Evolutionary conservation across 148 eudicot species (phyloP).

Genomic region (Euryodendron excelsum): DNA sequence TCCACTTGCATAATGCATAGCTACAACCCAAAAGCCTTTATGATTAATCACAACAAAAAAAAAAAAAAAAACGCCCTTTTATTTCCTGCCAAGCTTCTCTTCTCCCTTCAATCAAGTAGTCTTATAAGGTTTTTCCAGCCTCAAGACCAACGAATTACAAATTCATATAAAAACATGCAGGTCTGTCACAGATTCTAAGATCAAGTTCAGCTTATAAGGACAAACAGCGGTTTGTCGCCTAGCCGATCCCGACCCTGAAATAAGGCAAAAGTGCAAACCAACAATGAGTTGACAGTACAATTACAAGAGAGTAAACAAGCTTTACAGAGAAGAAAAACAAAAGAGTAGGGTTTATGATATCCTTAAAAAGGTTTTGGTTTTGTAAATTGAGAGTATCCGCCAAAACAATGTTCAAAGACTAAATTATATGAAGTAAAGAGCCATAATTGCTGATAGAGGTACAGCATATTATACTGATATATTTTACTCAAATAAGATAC

Average conservation of each 20-base stretch:
- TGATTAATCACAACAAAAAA: neutral
- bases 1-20: neutral
- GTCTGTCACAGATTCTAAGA: neutral
- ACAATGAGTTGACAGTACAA: neutral
- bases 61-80: too few species aligned
- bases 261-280: neutral
- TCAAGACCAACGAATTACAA: constrained; percentile 4
- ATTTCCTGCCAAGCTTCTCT: neutral
- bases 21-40: neutral
- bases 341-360: too few species aligned
- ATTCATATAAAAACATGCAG: neutral
- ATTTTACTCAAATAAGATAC: too few species aligned
- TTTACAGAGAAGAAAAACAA: too few species aligned
- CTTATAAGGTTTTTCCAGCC: neutral
- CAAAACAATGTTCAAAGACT: too few species aligned
- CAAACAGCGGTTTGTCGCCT: constrained; percentile 70
- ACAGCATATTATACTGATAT: too few species aligned
- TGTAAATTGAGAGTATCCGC: too few species aligned
- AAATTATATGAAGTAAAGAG: too few species aligned
- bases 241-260: constrained; percentile 79
- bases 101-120: constrained; percentile 1
- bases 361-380: too few species aligned
- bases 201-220: constrained; percentile 51
- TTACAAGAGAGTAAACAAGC: neutral
- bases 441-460: too few species aligned